Conservation (phyloP, 768 basidiomycete genomes). For the Collybia mongolica region DNA sequence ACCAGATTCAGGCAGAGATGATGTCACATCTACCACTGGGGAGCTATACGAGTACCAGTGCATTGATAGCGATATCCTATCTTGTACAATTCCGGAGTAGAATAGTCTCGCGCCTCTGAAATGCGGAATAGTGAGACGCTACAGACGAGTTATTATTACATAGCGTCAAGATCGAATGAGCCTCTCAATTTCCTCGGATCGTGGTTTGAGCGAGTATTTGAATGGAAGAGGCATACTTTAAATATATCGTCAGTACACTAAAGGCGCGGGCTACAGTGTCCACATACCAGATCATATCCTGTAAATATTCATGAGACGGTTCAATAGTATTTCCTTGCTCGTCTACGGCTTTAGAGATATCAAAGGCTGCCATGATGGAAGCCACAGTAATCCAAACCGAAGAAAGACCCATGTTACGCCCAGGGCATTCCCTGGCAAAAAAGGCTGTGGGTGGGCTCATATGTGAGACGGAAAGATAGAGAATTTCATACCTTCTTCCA, state of each 20-base stretch:
- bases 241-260: background rate
- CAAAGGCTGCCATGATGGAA: conserved; percentile 28
- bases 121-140: too few species aligned
- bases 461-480: too few species aligned
- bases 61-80: too few species aligned
- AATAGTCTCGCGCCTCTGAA: too few species aligned
- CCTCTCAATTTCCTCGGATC: background rate
- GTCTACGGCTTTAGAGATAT: conserved; percentile 21
- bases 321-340: conserved; percentile 14
- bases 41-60: too few species aligned
- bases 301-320: conserved; percentile 6
- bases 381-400: conserved; percentile 28
- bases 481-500: conserved; percentile 13
- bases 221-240: conserved; percentile 6
- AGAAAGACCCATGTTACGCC: conserved; percentile 30
- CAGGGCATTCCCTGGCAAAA: conserved; percentile 29
- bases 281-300: conserved; percentile 4
- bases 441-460: too few species aligned
- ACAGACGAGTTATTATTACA: too few species aligned
- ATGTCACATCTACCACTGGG: too few species aligned
- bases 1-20: too few species aligned
- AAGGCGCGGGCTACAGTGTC: too few species aligned
- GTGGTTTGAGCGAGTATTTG: conserved; percentile 7
- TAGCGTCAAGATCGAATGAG: too few species aligned
- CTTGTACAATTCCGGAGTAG: too few species aligned